These are phyloP conservation scores for Jatropha podagrica DNA, from an alignment of 441 rosid genomes.

Conservation along the genomic window DNA sequence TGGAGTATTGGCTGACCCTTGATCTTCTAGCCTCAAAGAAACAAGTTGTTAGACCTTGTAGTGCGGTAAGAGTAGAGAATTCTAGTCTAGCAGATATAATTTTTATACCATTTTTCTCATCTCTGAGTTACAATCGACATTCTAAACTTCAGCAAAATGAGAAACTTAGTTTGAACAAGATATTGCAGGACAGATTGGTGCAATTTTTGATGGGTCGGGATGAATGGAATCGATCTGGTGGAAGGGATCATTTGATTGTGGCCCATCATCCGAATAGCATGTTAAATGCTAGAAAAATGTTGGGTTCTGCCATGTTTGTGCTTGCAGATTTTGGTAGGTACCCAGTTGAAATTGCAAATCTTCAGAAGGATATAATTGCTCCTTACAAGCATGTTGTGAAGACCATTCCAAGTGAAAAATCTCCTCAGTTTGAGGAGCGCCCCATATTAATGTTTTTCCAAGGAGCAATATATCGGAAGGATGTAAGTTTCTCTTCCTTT, in stretches of 20 bases:
- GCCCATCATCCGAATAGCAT: slow-evolving; percentile 99
- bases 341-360: slow-evolving; percentile 61
- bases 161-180: slow-evolving; percentile 51
- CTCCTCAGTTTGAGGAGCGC: slow-evolving; percentile 64
- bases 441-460: slow-evolving; percentile 73
- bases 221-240: slow-evolving; percentile 77
- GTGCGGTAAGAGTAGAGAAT: slow-evolving; percentile 58
- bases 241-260: slow-evolving; percentile 76
- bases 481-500: slow-evolving; percentile 52
- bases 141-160: slow-evolving; percentile 64
- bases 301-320: slow-evolving; percentile 85
- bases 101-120: slow-evolving; percentile 89
- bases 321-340: slow-evolving; percentile 97
- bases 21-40: slow-evolving; percentile 75
- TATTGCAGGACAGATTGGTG: slow-evolving; percentile 65
- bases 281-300: slow-evolving; percentile 59
- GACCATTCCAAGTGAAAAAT: slow-evolving; percentile 45
- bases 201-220: slow-evolving; percentile 49
- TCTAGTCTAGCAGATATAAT: slow-evolving; percentile 67
- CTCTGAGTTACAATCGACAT: slow-evolving; percentile 81
- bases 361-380: slow-evolving; percentile 76
- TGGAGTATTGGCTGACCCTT: slow-evolving; percentile 94
- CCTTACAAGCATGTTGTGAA: slow-evolving; percentile 85
- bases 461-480: slow-evolving; percentile 95
- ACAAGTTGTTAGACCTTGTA: slow-evolving; percentile 49